Base-by-base conservation (phyloP, 2,329 filamentous ascomycete species). In the Ascochyta koolunga region DNA sequence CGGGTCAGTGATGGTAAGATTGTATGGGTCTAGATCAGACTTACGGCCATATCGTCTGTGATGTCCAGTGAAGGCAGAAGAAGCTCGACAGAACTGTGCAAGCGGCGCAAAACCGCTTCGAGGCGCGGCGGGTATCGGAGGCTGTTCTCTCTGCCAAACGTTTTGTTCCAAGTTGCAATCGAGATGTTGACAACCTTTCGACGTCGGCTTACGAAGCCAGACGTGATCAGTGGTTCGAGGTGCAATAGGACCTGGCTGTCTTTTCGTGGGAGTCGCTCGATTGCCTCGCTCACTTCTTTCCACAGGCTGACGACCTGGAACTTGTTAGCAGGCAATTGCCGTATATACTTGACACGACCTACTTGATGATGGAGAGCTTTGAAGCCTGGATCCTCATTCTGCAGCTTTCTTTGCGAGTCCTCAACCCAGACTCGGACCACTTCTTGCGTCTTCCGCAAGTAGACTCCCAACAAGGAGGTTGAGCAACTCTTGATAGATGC, bases 81-180 rank as follows among this genome's bases (percentile, higher is more conserved):
- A 32, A 86, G 66, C 10, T 83, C 80, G 2, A 82, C 77, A 46
- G 83, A 79, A 1, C 81, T 75, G n/a, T 82, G 80, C 11, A 92
- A 74, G 15, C 82, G 83, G 22, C 83, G 78, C 29, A 96, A 77
- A 1, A 86, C 82, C 2, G 79, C 73, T 62, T 86, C 85, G 5
- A 96, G 78, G 25, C 78, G 78, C 10, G 82, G 73, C 0, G 91
- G 89, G 71, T 90, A 93, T 21, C 83, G 76, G 1, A 91, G 67
- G 5, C 77, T 76, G 3, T 84, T 78, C 33, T 83, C 80, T 15
- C 82, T 76, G 18, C 86, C 86, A 66, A 91, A 91, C 0, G 87
- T 82, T 0, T 75, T 70, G 61, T 92, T 93, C 91, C 91, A 97
- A 57, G 83, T 79, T 15, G 74, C 67, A 22, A 87, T 78, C 2